phyloP scores from a whole-genome alignment of 2,329 filamentous ascomycete genomes.

The Penicillium rolfsii region DNA sequence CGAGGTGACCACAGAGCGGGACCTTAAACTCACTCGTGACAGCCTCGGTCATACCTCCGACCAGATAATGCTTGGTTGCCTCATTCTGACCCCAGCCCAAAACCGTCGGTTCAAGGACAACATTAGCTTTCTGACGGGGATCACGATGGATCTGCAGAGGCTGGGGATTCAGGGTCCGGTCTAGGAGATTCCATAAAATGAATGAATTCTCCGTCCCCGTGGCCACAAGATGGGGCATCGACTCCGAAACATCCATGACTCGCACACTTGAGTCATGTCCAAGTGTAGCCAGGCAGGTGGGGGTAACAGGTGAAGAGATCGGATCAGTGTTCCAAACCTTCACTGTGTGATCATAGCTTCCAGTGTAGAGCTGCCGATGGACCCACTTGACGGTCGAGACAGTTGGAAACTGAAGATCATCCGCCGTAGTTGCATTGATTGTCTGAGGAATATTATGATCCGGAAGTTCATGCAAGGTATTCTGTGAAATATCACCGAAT shows the following conservation, averaged over 20 bases:
- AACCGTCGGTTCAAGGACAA: conserved; percentile 49
- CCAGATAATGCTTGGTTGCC: conserved; percentile 48
- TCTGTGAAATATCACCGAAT: conserved; percentile 51
- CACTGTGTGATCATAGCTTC: conserved; percentile 59
- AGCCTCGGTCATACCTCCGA: conserved; percentile 59
- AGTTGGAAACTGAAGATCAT: conserved; percentile 59
- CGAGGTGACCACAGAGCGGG: conserved; percentile 55
- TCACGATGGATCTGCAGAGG: conserved; percentile 31
- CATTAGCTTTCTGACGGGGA: conserved; percentile 33
- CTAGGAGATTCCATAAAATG: conserved; percentile 43
- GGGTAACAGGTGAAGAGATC: conserved; percentile 12
- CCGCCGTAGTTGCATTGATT: conserved; percentile 43
- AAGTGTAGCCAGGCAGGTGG: conserved; percentile 42
- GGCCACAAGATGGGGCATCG: conserved; percentile 47
- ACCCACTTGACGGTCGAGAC: conserved; percentile 60
- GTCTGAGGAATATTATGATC: conserved; percentile 54
- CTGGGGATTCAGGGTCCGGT: conserved; percentile 28
- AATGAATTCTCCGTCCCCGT: conserved; percentile 50
- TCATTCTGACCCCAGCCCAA: conserved; percentile 53
- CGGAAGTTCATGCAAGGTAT: conserved; percentile 55
- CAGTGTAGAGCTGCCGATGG: conserved; percentile 54
- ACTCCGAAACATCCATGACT: conserved; percentile 53
- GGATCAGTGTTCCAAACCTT: conserved; percentile 58
- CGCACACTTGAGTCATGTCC: conserved; percentile 55
- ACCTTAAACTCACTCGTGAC: conserved; percentile 23